Percentiles rank a stretch among this genome's conserved stretches.
Evolutionary conservation across 768 basidiomycete species (phyloP).

Genomic region (Pulveroboletus sp.): DNA sequence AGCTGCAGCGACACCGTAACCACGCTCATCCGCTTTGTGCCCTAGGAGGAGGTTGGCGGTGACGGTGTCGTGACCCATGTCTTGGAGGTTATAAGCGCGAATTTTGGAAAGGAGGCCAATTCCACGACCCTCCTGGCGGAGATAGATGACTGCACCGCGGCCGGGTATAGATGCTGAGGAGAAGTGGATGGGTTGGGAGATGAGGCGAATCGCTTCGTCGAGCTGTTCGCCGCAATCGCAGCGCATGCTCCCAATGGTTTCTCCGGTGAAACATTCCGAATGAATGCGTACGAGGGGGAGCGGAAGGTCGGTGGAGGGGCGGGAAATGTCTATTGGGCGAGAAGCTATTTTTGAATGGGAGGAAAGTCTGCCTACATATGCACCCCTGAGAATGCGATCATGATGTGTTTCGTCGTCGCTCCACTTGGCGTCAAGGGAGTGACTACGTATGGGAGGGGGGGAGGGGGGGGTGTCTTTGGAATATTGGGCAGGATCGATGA

Average conservation of each 20-base stretch:
- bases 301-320: constrained; percentile 39
- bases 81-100: constrained; percentile 95
- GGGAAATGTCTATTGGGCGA: constrained; percentile 23
- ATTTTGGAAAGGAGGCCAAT: constrained; percentile 96
- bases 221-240: constrained; percentile 99
- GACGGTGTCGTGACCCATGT: constrained; percentile 98
- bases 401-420: constrained; percentile 81
- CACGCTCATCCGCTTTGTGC: constrained; percentile 89
- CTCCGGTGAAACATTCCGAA: constrained; percentile 98
- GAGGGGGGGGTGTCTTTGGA: constrained; percentile 37
- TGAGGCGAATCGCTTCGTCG: constrained; percentile 92
- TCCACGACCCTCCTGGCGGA: constrained; percentile 96
- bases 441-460: constrained; percentile 71
- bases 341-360: constrained; percentile 48
- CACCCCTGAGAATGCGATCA: constrained; percentile 91
- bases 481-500: constrained; percentile 88
- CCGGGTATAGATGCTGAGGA: constrained; percentile 58
- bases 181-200: constrained; percentile 66
- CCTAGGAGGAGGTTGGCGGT: constrained; percentile 95
- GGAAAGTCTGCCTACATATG: constrained; percentile 85
- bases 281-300: constrained; percentile 91
- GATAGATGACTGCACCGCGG: constrained; percentile 90
- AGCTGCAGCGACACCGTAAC: constrained; percentile 87
- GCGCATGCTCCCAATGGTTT: constrained; percentile 96
- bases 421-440: constrained; percentile 83